Evolutionary conservation across 345 rosid species (phyloP), one percentile per base, ranked within the genome.

Genomic region (Atalantia buxifolia): DNA sequence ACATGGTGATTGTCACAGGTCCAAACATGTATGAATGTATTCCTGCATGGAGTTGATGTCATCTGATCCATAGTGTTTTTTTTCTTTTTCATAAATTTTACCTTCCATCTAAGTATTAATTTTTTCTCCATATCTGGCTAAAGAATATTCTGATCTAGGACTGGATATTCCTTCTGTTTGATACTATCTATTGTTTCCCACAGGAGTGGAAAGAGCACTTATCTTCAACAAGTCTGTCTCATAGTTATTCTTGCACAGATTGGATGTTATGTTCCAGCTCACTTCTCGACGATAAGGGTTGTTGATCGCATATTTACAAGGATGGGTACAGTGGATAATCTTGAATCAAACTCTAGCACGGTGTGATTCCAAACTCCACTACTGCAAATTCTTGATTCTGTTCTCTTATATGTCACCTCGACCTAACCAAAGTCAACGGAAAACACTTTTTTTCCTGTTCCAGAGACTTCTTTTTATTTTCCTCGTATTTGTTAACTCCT

Each of bases 191-290:
- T 65, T 67, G 48, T 66, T 78, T 76, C 76, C 70, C 76, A 80
- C 89, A 95, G 99, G 98, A 95, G 99, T 66, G 97, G 97, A 80
- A 95, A 95, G 93, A 95, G 99, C 90, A 93, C 99, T 81, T 95
- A 95, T 84, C 98, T 93, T 83, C 98, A 95, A 83, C 98, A 95
- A 85, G 88, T 95, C 82, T 95, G 98, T 76, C 93, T 92, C 71
- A 88, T 92, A 64, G 89, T 95, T 70, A 95, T 95, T 84, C 92
- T 95, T 79, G 97, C 98, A 82, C 99, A 95, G 85, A 92, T 95
- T 60, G 98, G 99, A 75, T 95, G 95, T 86, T 95, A 93, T 80
- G 91, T 95, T 83, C 98, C 97, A 74, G 94, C 98, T 83, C 89
- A 89, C 78, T 95, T 92, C 81, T 81, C 96, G 78, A 88, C 95